Evolutionary conservation across 257 asterid species (phyloP).

Genomic region (Haberlea rhodopensis): DNA sequence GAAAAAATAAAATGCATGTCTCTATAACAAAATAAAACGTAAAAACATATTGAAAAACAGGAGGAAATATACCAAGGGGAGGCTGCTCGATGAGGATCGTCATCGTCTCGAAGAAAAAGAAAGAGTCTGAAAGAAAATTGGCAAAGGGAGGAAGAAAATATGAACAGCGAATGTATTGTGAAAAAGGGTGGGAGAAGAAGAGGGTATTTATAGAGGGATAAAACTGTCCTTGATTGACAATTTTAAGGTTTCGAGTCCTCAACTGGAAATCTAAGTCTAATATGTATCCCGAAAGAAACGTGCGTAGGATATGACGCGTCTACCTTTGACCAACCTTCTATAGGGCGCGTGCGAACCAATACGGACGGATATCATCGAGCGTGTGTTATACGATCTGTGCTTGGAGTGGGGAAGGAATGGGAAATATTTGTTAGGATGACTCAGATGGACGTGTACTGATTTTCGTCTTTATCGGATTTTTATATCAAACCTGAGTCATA

Average conservation of each 20-base stretch:
- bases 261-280: constrained; percentile 24
- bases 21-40: not conserved
- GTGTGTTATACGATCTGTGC: constrained; percentile 20
- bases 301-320: not conserved
- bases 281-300: not conserved
- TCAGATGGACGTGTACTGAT: constrained; percentile 41
- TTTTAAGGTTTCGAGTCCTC: constrained; percentile 41
- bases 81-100: constrained; percentile 57
- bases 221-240: constrained; percentile 49
- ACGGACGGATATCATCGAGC: fast-evolving
- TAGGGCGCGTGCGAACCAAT: not conserved
- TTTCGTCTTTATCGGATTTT: constrained; percentile 6
- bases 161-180: not conserved
- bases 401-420: constrained; percentile 2
- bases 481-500: too few relatives aligned
- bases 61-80: constrained; percentile 37
- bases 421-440: constrained; percentile 25
- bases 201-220: constrained; percentile 43
- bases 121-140: not conserved
- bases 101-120: constrained; percentile 35
- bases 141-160: not conserved
- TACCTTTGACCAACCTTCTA: too few relatives aligned
- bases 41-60: too few relatives aligned
- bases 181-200: not conserved
- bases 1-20: not conserved